Evolutionary conservation across 2,329 filamentous ascomycete species (phyloP).

Genomic region (Alternaria panax): DNA sequence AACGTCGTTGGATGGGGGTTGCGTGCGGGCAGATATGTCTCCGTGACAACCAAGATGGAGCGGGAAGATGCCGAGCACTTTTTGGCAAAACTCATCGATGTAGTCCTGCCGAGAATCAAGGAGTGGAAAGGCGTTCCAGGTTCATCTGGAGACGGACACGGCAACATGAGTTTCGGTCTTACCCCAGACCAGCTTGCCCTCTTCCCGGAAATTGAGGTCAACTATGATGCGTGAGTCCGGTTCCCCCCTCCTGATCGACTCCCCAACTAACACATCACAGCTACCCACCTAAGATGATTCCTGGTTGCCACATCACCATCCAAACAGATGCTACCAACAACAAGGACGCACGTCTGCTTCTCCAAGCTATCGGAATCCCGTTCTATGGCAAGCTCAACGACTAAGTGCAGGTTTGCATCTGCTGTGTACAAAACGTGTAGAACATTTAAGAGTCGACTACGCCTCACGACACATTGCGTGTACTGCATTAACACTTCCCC

Average conservation of each 20-base stretch:
- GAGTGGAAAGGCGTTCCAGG: constrained; percentile 87
- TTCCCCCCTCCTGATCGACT: not conserved
- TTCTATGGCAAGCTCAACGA: constrained; percentile 76
- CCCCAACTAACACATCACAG: constrained; percentile 46
- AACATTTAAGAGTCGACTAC: constrained; percentile 10
- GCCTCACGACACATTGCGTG: not conserved
- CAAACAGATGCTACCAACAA: constrained; percentile 87
- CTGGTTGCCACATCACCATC: constrained; percentile 82
- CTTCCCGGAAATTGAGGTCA: constrained; percentile 94
- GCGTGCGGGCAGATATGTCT: constrained; percentile 72
- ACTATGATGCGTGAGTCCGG: constrained; percentile 81
- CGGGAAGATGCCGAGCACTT: constrained; percentile 90
- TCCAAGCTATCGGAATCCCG: constrained; percentile 76
- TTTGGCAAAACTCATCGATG: constrained; percentile 84
- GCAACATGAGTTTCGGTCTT: constrained; percentile 87
- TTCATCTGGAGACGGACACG: constrained; percentile 82
- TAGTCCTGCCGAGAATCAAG: constrained; percentile 94
- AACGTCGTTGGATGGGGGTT: constrained; percentile 80
- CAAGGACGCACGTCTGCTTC: constrained; percentile 79
- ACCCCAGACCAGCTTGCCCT: constrained; percentile 75
- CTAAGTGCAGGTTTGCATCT: constrained; percentile 16
- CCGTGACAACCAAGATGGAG: constrained; percentile 77
- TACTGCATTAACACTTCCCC: not conserved
- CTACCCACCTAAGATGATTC: constrained; percentile 77
- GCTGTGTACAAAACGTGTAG: constrained; percentile 28